Percentiles rank a stretch among this genome's conserved stretches.
phyloP scores from a whole-genome alignment of 441 rosid genomes.

The Croton setiger region DNA sequence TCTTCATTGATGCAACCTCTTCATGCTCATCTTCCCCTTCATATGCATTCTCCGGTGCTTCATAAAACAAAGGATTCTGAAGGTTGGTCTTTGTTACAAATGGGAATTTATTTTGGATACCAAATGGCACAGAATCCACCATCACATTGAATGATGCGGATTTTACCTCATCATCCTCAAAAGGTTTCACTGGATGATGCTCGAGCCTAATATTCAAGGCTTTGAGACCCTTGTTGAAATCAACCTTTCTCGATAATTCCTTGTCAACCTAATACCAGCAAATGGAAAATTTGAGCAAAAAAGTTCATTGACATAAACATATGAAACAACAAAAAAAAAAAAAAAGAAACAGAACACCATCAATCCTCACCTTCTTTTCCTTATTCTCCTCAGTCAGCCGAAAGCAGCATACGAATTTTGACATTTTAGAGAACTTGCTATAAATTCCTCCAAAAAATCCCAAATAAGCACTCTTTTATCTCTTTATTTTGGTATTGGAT shows the following conservation, averaged over 20 bases:
- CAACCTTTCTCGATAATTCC: slow-evolving; percentile 28
- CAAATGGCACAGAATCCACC: slow-evolving; percentile 19
- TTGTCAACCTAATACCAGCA: slow-evolving; percentile 35
- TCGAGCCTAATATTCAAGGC: slow-evolving; percentile 50
- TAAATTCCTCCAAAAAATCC: slow-evolving; percentile 13
- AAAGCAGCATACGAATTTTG: slow-evolving; percentile 46
- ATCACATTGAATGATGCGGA: slow-evolving; percentile 32
- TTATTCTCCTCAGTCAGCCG: slow-evolving; percentile 34
- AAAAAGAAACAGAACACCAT: slow-evolving; percentile 8
- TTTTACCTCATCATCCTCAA: slow-evolving; percentile 43
- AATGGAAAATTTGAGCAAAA: slow-evolving; percentile 8
- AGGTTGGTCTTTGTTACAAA: slow-evolving; percentile 31
- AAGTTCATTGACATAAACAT: neutral
- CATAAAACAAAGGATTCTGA: slow-evolving; percentile 33
- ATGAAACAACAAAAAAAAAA: too few relatives aligned
- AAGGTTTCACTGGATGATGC: slow-evolving; percentile 56
- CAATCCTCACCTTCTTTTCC: slow-evolving; percentile 42
- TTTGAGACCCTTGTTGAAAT: slow-evolving; percentile 27
- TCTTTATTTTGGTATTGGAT: neutral
- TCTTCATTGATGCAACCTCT: slow-evolving; percentile 48
- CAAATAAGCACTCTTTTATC: neutral
- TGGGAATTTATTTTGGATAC: slow-evolving; percentile 18
- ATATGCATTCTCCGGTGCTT: slow-evolving; percentile 47
- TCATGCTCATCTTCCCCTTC: slow-evolving; percentile 80
- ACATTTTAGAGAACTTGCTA: slow-evolving; percentile 33